These are phyloP conservation scores for Ascochyta rabiei DNA, from an alignment of 2,329 filamentous ascomycete genomes.

Conservation along the genomic window DNA sequence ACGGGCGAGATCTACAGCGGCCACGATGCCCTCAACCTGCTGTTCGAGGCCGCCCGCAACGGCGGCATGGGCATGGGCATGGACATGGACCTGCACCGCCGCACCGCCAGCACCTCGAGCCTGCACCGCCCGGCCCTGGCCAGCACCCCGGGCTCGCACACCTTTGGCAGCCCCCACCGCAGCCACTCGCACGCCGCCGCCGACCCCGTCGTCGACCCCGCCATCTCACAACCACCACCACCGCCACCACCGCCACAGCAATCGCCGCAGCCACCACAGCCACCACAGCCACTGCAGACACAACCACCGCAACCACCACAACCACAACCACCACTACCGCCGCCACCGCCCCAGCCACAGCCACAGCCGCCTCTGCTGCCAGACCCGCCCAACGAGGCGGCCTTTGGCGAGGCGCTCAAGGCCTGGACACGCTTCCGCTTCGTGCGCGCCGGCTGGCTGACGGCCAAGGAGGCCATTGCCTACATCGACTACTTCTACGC, in stretches of 20 bases:
- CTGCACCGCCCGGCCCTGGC: slow-evolving; percentile 43
- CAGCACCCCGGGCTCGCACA: slow-evolving; percentile 46
- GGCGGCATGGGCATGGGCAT: slow-evolving; percentile 56
- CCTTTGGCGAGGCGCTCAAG: slow-evolving; percentile 69
- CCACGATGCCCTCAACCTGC: slow-evolving; percentile 87
- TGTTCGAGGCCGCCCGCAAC: slow-evolving; percentile 78
- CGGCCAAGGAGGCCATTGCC: slow-evolving; percentile 86
- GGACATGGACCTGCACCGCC: slow-evolving; percentile 56
- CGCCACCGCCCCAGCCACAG: background rate
- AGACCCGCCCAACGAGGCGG: slow-evolving; percentile 43
- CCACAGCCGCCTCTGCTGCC: slow-evolving; percentile 26
- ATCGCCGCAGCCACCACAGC: too few relatives aligned
- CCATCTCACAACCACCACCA: slow-evolving; percentile 30
- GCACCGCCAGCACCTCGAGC: slow-evolving; percentile 54
- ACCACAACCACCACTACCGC: slow-evolving; percentile 19
- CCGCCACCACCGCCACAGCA: background rate
- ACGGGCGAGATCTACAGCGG: slow-evolving; percentile 80
- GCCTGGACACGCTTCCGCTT: slow-evolving; percentile 94
- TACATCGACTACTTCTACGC: slow-evolving; percentile 97
- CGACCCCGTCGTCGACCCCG: slow-evolving; percentile 41
- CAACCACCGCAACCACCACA: too few relatives aligned
- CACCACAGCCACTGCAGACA: too few relatives aligned
- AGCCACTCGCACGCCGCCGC: slow-evolving; percentile 32
- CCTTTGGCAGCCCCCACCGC: slow-evolving; percentile 44
- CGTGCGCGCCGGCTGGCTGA: slow-evolving; percentile 97